phyloP scores from a whole-genome alignment of 371 early-diverging fungal species.

The Chytridium lagenaria region DNA sequence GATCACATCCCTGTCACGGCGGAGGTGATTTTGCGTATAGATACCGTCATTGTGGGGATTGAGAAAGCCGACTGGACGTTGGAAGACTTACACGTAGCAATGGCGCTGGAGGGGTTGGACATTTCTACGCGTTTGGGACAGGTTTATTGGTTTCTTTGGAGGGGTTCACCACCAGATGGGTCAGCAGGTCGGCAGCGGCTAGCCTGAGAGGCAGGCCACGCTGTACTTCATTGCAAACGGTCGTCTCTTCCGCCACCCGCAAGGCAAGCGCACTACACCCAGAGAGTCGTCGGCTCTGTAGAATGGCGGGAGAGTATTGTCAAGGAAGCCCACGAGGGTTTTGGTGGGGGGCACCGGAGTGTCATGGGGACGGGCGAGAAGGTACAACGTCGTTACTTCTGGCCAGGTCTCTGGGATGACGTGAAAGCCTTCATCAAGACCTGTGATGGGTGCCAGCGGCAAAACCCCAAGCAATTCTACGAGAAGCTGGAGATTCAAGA shows the following conservation, averaged over 20 bases:
- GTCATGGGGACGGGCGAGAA: conserved; percentile 19
- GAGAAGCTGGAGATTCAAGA: conserved; percentile 11
- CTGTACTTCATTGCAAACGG: conserved; percentile 9
- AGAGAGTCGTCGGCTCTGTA: conserved; percentile 18
- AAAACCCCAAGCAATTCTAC: conserved; percentile 3
- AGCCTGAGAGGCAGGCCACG: not conserved
- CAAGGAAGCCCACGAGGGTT: conserved; percentile 17
- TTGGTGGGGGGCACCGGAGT: conserved; percentile 30
- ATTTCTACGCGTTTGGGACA: not conserved
- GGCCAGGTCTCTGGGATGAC: conserved; percentile 20
- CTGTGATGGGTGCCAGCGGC: conserved; percentile 16
- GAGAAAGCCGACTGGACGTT: not conserved
- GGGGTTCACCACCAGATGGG: not conserved
- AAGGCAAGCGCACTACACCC: not conserved
- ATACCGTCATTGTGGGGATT: too few relatives aligned
- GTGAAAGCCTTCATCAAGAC: not conserved
- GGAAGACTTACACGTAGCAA: not conserved
- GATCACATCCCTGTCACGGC: conserved; percentile 22
- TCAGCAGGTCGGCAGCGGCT: not conserved
- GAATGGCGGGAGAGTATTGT: conserved; percentile 15
- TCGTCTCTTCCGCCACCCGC: conserved; percentile 2
- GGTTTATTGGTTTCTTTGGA: conserved; percentile 6
- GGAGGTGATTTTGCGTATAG: not conserved
- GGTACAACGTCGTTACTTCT: conserved; percentile 20
- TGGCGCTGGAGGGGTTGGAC: not conserved